phyloP scores from a whole-genome alignment of 2,329 filamentous ascomycete genomes.

The Chalara sp. region DNA sequence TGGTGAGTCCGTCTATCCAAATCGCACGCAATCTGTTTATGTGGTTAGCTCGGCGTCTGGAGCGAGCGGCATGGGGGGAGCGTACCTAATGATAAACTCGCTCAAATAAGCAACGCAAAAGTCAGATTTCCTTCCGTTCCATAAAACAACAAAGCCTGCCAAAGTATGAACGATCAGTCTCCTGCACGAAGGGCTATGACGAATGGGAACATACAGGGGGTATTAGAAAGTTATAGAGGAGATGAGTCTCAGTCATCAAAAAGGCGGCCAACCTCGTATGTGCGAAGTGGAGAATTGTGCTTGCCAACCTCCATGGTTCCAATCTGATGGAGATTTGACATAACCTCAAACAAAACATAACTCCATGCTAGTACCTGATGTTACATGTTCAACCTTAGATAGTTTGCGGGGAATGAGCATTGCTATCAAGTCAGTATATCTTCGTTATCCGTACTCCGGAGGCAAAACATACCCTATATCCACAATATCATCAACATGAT shows the following conservation, averaged over 20 bases:
- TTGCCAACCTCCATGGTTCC: constrained; percentile 24
- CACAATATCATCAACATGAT: constrained; percentile 93
- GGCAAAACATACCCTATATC: constrained; percentile 52
- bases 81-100: neutral
- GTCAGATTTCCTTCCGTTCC: constrained; percentile 1
- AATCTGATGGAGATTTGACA: constrained; percentile 30
- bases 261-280: constrained; percentile 38
- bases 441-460: neutral
- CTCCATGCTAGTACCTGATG: constrained; percentile 24
- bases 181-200: neutral
- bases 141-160: constrained; percentile 22
- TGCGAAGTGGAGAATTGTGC: constrained; percentile 31
- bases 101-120: constrained; percentile 21
- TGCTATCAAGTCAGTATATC: constrained; percentile 27
- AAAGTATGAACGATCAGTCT: neutral
- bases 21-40: neutral
- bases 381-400: constrained; percentile 35
- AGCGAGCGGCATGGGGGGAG: neutral
- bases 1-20: constrained; percentile 15
- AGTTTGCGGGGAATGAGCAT: constrained; percentile 44
- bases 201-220: constrained; percentile 12
- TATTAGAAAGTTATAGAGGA: constrained; percentile 33
- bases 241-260: constrained; percentile 30
- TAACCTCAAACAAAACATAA: constrained; percentile 24
- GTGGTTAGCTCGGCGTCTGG: too few relatives aligned